These are phyloP conservation scores for Neoarthrinium moseri DNA, from an alignment of 2,329 filamentous ascomycete species.

Conservation along the genomic window DNA sequence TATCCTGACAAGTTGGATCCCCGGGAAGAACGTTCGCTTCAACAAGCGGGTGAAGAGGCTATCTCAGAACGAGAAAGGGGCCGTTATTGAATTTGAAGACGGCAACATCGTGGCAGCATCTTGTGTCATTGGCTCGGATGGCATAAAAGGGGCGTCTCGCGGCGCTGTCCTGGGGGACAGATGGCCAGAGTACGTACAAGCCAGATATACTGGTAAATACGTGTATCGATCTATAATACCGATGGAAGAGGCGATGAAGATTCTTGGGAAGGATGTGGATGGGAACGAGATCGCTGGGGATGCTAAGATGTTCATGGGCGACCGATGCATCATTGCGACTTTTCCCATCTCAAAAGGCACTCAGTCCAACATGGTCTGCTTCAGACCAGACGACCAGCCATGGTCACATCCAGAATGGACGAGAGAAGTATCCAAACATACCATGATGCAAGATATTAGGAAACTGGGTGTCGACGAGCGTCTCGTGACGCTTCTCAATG, in stretches of 20 bases:
- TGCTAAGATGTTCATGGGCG: conserved; percentile 24
- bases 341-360: conserved; percentile 24
- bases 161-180: conserved; percentile 20
- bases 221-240: conserved; percentile 27
- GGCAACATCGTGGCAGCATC: conserved; percentile 16
- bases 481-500: conserved; percentile 19
- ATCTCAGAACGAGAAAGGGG: conserved; percentile 19
- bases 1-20: conserved; percentile 33
- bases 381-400: conserved; percentile 15
- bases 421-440: conserved; percentile 18
- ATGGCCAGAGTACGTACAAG: conserved; percentile 21
- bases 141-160: conserved; percentile 23
- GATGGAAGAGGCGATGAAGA: conserved; percentile 21
- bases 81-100: conserved; percentile 21
- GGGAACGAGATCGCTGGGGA: conserved; percentile 17
- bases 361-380: conserved; percentile 23
- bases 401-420: conserved; percentile 18
- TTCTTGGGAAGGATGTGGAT: conserved; percentile 19
- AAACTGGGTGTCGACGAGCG: conserved; percentile 17
- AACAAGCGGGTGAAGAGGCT: conserved; percentile 20
- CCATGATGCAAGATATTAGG: conserved; percentile 20
- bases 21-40: conserved; percentile 21
- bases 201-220: conserved; percentile 25
- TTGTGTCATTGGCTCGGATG: conserved; percentile 24
- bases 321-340: conserved; percentile 15